Evolutionary conservation across 179 eudicot genomes (phyloP).

Genomic region (Silene vulgaris): DNA sequence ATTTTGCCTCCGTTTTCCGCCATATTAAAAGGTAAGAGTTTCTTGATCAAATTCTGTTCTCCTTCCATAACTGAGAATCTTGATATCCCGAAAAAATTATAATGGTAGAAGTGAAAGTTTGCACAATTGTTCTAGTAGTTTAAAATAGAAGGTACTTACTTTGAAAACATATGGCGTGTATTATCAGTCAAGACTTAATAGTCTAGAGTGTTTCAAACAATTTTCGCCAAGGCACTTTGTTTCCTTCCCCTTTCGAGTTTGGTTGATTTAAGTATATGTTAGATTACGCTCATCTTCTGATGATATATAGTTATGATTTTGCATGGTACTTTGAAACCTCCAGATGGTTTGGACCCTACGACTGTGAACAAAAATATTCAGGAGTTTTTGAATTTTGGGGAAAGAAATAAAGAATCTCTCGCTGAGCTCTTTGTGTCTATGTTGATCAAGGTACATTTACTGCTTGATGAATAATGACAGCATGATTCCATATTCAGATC

Average conservation of each 20-base stretch:
- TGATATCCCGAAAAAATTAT: not conserved
- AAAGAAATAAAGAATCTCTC: slow-evolving; percentile 64
- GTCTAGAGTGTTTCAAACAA: too few species aligned
- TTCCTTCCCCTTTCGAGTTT: not conserved
- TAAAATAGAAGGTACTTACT: too few species aligned
- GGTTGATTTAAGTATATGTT: slow-evolving; percentile 13
- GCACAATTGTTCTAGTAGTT: not conserved
- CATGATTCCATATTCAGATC: not conserved
- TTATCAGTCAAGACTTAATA: not conserved
- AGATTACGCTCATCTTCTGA: not conserved
- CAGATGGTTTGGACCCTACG: slow-evolving; percentile 65
- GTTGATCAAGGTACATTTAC: slow-evolving; percentile 54
- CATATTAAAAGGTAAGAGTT: slow-evolving; percentile 53
- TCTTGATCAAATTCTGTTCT: not conserved
- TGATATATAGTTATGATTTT: slow-evolving; percentile 8
- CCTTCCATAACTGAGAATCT: not conserved
- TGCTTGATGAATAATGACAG: not conserved
- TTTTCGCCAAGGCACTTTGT: not conserved
- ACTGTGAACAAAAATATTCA: slow-evolving; percentile 38
- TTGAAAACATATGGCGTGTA: too few species aligned
- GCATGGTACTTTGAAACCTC: slow-evolving; percentile 13
- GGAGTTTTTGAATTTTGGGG: slow-evolving; percentile 47
- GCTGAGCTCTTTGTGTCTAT: slow-evolving; percentile 74
- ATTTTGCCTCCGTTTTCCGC: slow-evolving; percentile 86
- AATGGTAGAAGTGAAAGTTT: not conserved